Conservation (phyloP, 225 moss, liverwort and hornwort species). For the Polytrichum commune region DNA sequence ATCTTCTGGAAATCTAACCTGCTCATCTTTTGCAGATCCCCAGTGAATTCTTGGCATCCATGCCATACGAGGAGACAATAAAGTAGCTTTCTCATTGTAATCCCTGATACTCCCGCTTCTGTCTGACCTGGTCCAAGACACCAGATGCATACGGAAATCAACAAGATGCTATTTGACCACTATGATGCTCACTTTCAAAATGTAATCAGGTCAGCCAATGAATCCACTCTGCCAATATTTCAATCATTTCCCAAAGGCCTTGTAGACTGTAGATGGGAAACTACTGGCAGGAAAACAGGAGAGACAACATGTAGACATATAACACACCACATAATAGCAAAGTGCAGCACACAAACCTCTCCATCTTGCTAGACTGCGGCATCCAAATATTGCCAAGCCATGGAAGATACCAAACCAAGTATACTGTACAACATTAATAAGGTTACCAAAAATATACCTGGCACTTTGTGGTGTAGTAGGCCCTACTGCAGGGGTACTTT, state of each 20-base stretch:
- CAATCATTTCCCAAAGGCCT: too few species aligned
- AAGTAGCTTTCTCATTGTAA: constrained; percentile 51
- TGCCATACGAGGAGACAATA: constrained; percentile 77
- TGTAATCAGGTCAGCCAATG: too few species aligned
- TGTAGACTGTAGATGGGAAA: too few species aligned
- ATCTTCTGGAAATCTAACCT: constrained; percentile 45
- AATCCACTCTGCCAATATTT: too few species aligned
- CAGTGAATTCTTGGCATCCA: constrained; percentile 94
- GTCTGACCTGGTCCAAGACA: constrained; percentile 43
- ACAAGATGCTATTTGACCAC: too few species aligned
- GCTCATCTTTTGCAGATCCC: constrained; percentile 82
- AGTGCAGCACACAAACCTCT: neutral
- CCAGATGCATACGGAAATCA: too few species aligned
- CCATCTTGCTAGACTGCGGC: neutral
- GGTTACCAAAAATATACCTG: constrained; percentile 34
- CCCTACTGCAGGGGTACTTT: constrained; percentile 45
- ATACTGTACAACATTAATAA: too few species aligned
- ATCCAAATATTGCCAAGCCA: neutral
- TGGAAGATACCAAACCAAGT: neutral
- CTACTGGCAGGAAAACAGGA: too few species aligned
- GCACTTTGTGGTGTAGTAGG: constrained; percentile 80
- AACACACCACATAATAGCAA: neutral
- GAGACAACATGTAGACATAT: too few species aligned
- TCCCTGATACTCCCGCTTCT: constrained; percentile 50
- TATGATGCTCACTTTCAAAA: too few species aligned